A percentile compares a stretch with the other conserved stretches of the same genome.
These are phyloP conservation scores for Puccinia horiana DNA, from an alignment of 1,284 basidiomycete species.

Conservation along the genomic window DNA sequence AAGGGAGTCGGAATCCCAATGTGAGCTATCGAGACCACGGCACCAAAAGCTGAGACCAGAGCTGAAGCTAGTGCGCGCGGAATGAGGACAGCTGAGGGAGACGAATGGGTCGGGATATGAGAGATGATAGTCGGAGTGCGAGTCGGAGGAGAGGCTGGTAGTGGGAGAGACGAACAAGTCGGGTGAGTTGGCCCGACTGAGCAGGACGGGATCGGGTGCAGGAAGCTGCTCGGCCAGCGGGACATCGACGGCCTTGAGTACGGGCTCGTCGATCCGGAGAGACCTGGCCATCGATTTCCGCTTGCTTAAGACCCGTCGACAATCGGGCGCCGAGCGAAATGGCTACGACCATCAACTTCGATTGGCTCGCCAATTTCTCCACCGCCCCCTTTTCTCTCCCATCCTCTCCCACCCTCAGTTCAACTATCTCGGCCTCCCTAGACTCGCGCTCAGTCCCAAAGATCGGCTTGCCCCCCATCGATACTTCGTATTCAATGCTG, in stretches of 20 bases:
- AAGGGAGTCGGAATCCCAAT: too few species aligned
- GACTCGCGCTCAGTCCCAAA: neutral
- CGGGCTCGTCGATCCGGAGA: neutral
- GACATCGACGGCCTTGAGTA: neutral
- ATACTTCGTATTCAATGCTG: neutral
- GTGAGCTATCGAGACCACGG: conserved; percentile 16
- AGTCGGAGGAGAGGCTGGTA: neutral
- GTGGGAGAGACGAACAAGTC: neutral
- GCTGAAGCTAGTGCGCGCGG: conserved; percentile 7
- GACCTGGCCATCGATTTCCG: neutral
- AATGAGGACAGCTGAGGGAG: neutral
- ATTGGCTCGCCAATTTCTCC: neutral
- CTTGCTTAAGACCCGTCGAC: neutral
- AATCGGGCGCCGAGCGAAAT: neutral
- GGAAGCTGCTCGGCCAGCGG: neutral
- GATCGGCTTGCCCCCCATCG: neutral
- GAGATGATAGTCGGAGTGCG: neutral
- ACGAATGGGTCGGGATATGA: neutral
- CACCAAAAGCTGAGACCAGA: conserved; percentile 38
- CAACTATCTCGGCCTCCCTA: neutral
- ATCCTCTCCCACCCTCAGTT: neutral
- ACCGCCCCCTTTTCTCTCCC: neutral
- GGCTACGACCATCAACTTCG: conserved; percentile 12
- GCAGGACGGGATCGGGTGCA: neutral
- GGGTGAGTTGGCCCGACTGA: neutral